Evolutionary conservation across 1,139 yeast species (phyloP).

Genomic region (Saccharomycopsis crataegensis): DNA sequence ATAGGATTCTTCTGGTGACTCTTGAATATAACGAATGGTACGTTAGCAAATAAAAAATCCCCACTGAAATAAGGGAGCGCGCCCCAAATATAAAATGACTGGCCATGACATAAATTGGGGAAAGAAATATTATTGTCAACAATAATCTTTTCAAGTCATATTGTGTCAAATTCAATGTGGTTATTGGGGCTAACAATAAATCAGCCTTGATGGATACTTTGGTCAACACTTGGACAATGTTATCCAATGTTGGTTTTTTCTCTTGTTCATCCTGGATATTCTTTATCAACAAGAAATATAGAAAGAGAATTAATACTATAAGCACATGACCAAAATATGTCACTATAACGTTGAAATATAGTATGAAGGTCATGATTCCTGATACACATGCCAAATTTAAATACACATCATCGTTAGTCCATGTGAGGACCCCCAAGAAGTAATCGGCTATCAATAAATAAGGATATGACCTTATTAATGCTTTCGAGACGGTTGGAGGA

Average conservation of each 20-base stretch:
- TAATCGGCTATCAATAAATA: conserved; percentile 68
- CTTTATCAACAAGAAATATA: conserved; percentile 56
- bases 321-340: conserved; percentile 77
- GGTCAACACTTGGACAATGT: conserved; percentile 75
- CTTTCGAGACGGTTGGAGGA: conserved; percentile 85
- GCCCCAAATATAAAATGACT: conserved; percentile 67
- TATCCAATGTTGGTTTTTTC: conserved; percentile 76
- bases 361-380: conserved; percentile 48
- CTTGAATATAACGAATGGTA: conserved; percentile 84
- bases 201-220: conserved; percentile 72
- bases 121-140: conserved; percentile 75
- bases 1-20: conserved; percentile 70
- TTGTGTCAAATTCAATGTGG: conserved; percentile 58
- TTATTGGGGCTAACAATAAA: conserved; percentile 67
- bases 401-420: conserved; percentile 89
- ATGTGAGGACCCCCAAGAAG: conserved; percentile 64
- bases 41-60: conserved; percentile 61
- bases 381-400: conserved; percentile 58
- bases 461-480: conserved; percentile 77
- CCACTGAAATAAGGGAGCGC: conserved; percentile 50
- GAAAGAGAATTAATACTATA: conserved; percentile 57
- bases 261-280: conserved; percentile 44
- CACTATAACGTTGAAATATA: conserved; percentile 67
- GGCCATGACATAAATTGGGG: conserved; percentile 72
- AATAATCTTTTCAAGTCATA: conserved; percentile 73